Percentiles rank a stretch among this genome's conserved stretches.
Conservation (phyloP, 1,284 basidiomycete genomes). For the Trichosporon asahii region DNA sequence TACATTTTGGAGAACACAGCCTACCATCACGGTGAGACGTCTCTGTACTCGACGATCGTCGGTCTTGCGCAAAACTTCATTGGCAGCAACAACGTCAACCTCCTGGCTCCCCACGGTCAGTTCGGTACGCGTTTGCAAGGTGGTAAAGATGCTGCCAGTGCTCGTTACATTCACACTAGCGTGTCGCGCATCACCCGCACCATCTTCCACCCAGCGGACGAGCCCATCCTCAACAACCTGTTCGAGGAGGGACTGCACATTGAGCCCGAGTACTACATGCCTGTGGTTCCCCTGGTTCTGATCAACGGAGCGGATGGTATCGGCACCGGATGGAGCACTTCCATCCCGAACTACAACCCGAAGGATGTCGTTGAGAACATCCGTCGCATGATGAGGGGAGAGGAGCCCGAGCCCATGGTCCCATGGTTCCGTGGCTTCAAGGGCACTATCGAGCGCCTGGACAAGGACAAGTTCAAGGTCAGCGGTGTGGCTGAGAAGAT, state of each 20-base stretch:
- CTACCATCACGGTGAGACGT: slow-evolving; percentile 94
- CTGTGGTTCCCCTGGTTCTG: slow-evolving; percentile 81
- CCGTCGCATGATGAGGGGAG: slow-evolving; percentile 77
- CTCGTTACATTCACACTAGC: slow-evolving; percentile 94
- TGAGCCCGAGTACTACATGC: slow-evolving; percentile 95
- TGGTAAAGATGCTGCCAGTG: slow-evolving; percentile 92
- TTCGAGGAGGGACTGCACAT: slow-evolving; percentile 84
- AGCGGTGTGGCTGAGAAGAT: slow-evolving; percentile 71
- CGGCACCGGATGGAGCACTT: slow-evolving; percentile 97
- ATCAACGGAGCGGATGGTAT: slow-evolving; percentile 97
- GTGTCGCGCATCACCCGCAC: slow-evolving; percentile 72
- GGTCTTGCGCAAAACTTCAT: slow-evolving; percentile 92
- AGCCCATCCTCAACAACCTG: slow-evolving; percentile 75
- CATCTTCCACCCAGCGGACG: slow-evolving; percentile 81
- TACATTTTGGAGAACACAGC: slow-evolving; percentile 91
- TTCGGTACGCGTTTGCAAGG: slow-evolving; percentile 87
- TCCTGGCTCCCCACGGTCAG: slow-evolving; percentile 87
- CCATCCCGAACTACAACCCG: slow-evolving; percentile 90
- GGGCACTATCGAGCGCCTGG: slow-evolving; percentile 75
- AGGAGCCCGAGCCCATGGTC: slow-evolving; percentile 78
- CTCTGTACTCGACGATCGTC: slow-evolving; percentile 84
- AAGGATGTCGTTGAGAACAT: slow-evolving; percentile 85
- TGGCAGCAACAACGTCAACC: slow-evolving; percentile 93
- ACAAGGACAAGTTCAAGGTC: slow-evolving; percentile 84
- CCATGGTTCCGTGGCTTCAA: slow-evolving; percentile 97